These are phyloP conservation scores for Primulina eburnea DNA, from an alignment of 257 asterid genomes.

Conservation along the genomic window DNA sequence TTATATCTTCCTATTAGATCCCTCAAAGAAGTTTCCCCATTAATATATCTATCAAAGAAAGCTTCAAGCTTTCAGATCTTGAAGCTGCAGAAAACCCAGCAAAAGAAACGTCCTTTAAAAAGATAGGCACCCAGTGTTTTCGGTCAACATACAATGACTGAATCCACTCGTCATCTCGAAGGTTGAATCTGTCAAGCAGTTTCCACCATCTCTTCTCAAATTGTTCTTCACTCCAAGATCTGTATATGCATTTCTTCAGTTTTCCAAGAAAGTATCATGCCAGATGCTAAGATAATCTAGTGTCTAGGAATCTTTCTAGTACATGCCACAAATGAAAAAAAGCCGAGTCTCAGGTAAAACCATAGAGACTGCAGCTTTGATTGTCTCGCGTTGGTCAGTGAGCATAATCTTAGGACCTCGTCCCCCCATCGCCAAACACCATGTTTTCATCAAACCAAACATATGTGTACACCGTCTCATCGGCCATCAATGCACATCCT, in stretches of 20 bases:
- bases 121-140: conserved; percentile 79
- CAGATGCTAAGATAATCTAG: conserved; percentile 64
- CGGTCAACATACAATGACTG: conserved; percentile 63
- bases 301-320: conserved; percentile 64
- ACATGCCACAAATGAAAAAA: conserved; percentile 62
- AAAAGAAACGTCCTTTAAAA: conserved; percentile 64
- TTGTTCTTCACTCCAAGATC: conserved; percentile 65
- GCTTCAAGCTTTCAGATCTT: conserved; percentile 68
- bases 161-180: conserved; percentile 73
- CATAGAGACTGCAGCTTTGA: conserved; percentile 59
- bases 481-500: conserved; percentile 88
- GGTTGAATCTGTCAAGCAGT: conserved; percentile 60
- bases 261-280: conserved; percentile 61
- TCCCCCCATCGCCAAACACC: conserved; percentile 87
- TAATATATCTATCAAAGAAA: conserved; percentile 67
- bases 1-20: conserved; percentile 60
- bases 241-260: conserved; percentile 70
- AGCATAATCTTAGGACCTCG: conserved; percentile 63
- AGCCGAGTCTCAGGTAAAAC: conserved; percentile 59
- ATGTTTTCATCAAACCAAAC: conserved; percentile 80
- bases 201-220: conserved; percentile 90
- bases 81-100: conserved; percentile 64
- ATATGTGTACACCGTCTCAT: conserved; percentile 66
- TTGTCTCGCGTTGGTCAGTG: conserved; percentile 62
- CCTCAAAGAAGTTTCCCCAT: conserved; percentile 55